Base-by-base conservation (phyloP, 2,329 filamentous ascomycete species). In the Nigrograna mackinnonii region DNA sequence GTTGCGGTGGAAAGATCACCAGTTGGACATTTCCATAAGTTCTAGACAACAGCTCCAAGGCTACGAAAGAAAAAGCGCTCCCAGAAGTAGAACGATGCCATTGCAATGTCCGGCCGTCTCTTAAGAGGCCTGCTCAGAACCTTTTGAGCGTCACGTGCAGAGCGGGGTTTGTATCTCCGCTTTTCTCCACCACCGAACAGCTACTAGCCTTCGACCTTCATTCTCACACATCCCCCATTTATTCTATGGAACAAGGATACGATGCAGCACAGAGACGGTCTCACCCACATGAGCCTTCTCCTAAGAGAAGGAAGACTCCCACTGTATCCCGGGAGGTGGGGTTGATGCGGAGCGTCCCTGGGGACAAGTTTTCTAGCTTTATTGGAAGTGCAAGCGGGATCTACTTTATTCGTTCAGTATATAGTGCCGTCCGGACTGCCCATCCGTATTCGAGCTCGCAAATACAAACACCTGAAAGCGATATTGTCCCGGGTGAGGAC, bases 301-400 rank as follows among this genome's bases (percentile, higher is more conserved):
- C 59, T 24, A 55, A 50, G 30, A 46, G 36, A 30, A 50, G 50
- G 22, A 51, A 36, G 19, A 52, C 35, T 18, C n/a, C 32, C 12
- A 22, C 43, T 19, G 33, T 35, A 34, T 50, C 55, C 37, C 67
- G 68, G 14, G 72, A 77, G 44, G 67, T 76, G 20, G 75, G 75
- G 7, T 58, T 79, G 41, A 81, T 82, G 77, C 71, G 79, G 44
- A 74, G 76, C 48, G 66, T 71, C 20, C 70, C 68, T 13, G 70
- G 70, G 20, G 67, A 72, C 21, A 74, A 71, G 17, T 73, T 73
- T 3, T 73, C 78, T 12, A 77, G 75, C 1, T 83, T 83, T 41
- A 72, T 82, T 4, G 79, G 79, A 4, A 81, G 78, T 37, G 76
- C 76, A 13, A 81, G 79, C 45, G 79, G 79, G 1, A 81, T 82